These are phyloP conservation scores for Cystobasidiaceae sp. DNA, from an alignment of 1,284 basidiomycete genomes.

Conservation along the genomic window DNA sequence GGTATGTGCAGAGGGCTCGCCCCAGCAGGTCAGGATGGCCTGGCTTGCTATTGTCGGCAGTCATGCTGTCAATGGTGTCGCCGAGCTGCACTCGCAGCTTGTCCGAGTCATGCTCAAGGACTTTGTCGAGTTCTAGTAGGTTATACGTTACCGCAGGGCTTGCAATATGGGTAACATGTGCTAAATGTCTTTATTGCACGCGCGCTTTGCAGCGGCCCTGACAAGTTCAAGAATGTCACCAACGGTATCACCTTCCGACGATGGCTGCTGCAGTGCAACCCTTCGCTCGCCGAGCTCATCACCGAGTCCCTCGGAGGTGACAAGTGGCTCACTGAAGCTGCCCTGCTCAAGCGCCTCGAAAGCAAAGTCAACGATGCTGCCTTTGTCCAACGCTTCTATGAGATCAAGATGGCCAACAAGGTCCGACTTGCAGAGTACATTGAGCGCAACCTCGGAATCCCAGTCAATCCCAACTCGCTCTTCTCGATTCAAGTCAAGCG, in stretches of 20 bases:
- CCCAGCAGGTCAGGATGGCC: slow-evolving; percentile 86
- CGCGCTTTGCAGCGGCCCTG: slow-evolving; percentile 2
- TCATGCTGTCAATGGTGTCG: slow-evolving; percentile 83
- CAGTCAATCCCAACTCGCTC: slow-evolving; percentile 70
- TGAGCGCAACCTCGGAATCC: slow-evolving; percentile 63
- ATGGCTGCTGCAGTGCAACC: slow-evolving; percentile 70
- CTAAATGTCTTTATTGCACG: no score
- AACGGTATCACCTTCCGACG: slow-evolving; percentile 61
- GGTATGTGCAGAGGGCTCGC: slow-evolving; percentile 78
- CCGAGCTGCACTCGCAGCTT: slow-evolving; percentile 63
- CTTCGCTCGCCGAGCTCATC: slow-evolving; percentile 72
- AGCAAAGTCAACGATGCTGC: slow-evolving; percentile 62
- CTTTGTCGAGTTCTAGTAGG: slow-evolving; percentile 77
- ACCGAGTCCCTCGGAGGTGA: slow-evolving; percentile 70
- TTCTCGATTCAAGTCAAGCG: slow-evolving; percentile 92
- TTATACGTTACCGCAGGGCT: no score
- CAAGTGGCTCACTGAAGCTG: slow-evolving; percentile 77
- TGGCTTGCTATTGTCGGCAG: slow-evolving; percentile 63
- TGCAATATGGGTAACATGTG: no score
- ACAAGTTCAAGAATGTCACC: slow-evolving; percentile 70
- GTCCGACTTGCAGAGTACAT: slow-evolving; percentile 61
- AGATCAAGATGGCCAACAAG: slow-evolving; percentile 58
- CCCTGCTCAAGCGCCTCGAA: slow-evolving; percentile 58
- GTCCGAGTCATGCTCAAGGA: slow-evolving; percentile 68
- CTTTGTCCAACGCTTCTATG: slow-evolving; percentile 73